Evolutionary conservation across 2,329 filamentous ascomycete genomes (phyloP), one percentile per base, ranked within the genome.

Genomic region (Scedosporium boydii): DNA sequence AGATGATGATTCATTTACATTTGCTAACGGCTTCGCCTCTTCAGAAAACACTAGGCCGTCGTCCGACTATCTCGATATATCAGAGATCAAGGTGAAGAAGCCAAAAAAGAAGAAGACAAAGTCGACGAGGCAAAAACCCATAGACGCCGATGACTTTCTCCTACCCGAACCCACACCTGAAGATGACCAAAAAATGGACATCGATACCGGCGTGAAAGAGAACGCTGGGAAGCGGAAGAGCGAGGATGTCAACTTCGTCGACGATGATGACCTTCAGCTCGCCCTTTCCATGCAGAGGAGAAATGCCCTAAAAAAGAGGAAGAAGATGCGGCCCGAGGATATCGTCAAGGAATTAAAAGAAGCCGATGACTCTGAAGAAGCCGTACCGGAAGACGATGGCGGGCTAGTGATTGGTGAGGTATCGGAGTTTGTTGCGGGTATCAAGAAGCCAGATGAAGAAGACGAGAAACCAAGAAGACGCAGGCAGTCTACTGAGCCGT

Each of bases 361-460:
- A 3, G 77, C 77, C 41, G 79, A 78, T 2, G 68, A 69, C 29
- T 34, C 29, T 6, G 73, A 70, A 26, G 80, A 82, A 60, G 77
- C 77, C 46, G 79, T 78, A 2, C 68, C 69, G 9, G 72, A 70
- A 27, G 67, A 64, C 4, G 71, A 75, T 48, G 71, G 69, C 2
- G 93, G 92, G 1, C 79, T 99, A 1, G 84, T 97, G n/a, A 93
- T 99, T 63, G 93, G 97, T 64, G 95, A 97, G 71, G 96, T 93
- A 0, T 92, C 92, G 0, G 93, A 96, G 69, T 99, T 99, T 69
- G 89, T 99, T 34, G 89, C 92, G 27, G 91, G 91, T 62, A 76
- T 99, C 62, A 89, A 88, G 63, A 85, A 87, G 14, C 82, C 79
- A 21, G 79, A 81, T 6, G 77, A 81, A 3, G 80, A 84, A 62